phyloP scores from a whole-genome alignment of 2,329 filamentous ascomycete species.

The Calonectria leucothoes region DNA sequence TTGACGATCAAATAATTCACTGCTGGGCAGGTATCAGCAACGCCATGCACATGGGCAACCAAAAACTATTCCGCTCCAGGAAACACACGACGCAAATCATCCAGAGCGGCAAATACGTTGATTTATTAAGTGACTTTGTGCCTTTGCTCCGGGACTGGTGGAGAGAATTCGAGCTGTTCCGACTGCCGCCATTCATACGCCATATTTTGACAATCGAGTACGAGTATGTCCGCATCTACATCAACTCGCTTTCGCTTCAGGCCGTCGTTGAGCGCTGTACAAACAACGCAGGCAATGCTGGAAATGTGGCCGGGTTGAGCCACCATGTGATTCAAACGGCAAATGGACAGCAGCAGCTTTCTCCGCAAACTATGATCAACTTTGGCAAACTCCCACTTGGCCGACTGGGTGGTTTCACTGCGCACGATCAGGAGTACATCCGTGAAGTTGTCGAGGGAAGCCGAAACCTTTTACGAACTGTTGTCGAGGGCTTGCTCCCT shows the following conservation, averaged over 20 bases:
- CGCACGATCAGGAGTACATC: slow-evolving; percentile 78
- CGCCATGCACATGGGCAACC: slow-evolving; percentile 91
- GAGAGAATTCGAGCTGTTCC: slow-evolving; percentile 83
- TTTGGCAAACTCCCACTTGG: slow-evolving; percentile 73
- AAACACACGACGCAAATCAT: slow-evolving; percentile 92
- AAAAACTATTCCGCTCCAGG: slow-evolving; percentile 87
- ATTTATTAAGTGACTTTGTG: slow-evolving; percentile 83
- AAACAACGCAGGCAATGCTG: slow-evolving; percentile 72
- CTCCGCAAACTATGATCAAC: slow-evolving; percentile 73
- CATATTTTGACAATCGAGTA: slow-evolving; percentile 94
- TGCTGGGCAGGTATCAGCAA: slow-evolving; percentile 96
- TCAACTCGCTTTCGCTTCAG: slow-evolving; percentile 94
- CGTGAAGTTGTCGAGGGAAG: slow-evolving; percentile 82
- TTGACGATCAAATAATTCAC: slow-evolving; percentile 79
- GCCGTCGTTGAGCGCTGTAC: slow-evolving; percentile 95
- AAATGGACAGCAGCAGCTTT: slow-evolving; percentile 54
- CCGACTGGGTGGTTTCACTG: slow-evolving; percentile 71
- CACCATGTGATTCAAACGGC: slow-evolving; percentile 47
- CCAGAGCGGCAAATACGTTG: slow-evolving; percentile 85
- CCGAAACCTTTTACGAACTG: slow-evolving; percentile 79
- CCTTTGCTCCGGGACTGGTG: slow-evolving; percentile 84
- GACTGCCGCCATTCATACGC: slow-evolving; percentile 72
- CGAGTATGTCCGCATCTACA: slow-evolving; percentile 92
- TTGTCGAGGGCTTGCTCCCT: slow-evolving; percentile 81
- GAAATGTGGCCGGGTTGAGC: slow-evolving; percentile 54